Evolutionary conservation across 176 grass and related monocot genomes (phyloP), one percentile per base, ranked within the genome.

Genomic region (Rhynchospora pubera): DNA sequence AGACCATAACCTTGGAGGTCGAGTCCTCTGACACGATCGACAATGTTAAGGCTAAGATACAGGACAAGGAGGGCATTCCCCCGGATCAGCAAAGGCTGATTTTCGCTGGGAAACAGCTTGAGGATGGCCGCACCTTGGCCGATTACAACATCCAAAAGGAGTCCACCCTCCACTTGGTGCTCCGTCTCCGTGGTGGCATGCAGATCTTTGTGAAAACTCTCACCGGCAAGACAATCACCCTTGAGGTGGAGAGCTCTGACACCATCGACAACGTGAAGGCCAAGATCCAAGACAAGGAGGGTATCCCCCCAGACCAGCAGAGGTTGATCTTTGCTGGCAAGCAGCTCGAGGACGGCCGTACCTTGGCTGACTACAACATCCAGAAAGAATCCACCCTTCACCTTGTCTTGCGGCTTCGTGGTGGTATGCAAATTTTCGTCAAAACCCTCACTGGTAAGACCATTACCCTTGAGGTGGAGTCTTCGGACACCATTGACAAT

Each of bases 61-160:
- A 77, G 28, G 83, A 81, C 58, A 58, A 79, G 2, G 83, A 89
- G 57, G 56, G 55, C n/a, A 85, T 75, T n/a, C 65, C 83, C 8
- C 67, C 78, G 21, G 83, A 78, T 50, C 77, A 79, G 76, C 76
- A 79, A 19, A 79, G 76, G 18, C 24, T 79, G 2, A 79, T 79
- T 52, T 79, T 79, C 0, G 76, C 50, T 0, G 76, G 76, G 1
- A 59, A 92, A 42, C 93, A 94, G 78, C 86, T 94, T 0, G 92
- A 94, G 82, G 92, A 94, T 0, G 92, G 90, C 0, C 67, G 89
- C 0, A 94, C 92, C 22, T 88, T 94, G 90, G 90, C 79, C 82
- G 90, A 83, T 86, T 94, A 68, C 87, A 89, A 48, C 88, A 69
- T 69, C 39, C 65, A 69, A 39, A 77, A 77, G 44, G 52, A 53